A percentile compares a stretch with the other conserved stretches of the same genome.
These are phyloP conservation scores for Lyophyllum atratum DNA, from an alignment of 768 basidiomycete species.

Conservation along the genomic window DNA sequence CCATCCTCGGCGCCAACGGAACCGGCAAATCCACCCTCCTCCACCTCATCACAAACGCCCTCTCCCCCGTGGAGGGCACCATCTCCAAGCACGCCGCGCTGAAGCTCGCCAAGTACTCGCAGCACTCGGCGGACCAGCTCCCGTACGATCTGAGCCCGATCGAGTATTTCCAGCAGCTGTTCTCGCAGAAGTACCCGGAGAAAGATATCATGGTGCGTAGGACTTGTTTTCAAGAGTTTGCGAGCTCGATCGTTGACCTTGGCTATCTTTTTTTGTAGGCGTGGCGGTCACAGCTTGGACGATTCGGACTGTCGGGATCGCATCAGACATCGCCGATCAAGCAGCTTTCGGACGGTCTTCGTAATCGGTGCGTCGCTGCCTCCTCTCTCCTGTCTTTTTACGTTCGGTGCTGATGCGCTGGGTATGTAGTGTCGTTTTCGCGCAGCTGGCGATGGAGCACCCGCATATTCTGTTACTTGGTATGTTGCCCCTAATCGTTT, in stretches of 20 bases:
- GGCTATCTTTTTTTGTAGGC: slow-evolving; percentile 45
- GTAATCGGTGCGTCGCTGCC: slow-evolving; percentile 72
- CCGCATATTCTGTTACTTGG: slow-evolving; percentile 91
- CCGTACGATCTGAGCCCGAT: slow-evolving; percentile 91
- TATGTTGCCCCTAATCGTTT: slow-evolving; percentile 30
- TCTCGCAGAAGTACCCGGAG: slow-evolving; percentile 84
- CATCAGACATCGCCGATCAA: slow-evolving; percentile 95
- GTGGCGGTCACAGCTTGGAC: slow-evolving; percentile 93
- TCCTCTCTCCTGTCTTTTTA: background rate
- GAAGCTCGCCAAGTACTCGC: slow-evolving; percentile 98
- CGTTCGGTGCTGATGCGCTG: slow-evolving; percentile 14
- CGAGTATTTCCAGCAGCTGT: slow-evolving; percentile 89
- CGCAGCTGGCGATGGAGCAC: slow-evolving; percentile 96
- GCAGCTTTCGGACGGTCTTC: slow-evolving; percentile 92
- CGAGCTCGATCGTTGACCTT: background rate
- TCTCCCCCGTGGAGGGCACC: slow-evolving; percentile 84
- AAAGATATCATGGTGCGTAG: slow-evolving; percentile 73
- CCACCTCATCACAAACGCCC: slow-evolving; percentile 81
- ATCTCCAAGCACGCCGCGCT: slow-evolving; percentile 86
- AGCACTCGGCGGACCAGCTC: slow-evolving; percentile 97
- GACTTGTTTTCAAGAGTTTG: background rate
- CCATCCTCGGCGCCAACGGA: slow-evolving; percentile 96
- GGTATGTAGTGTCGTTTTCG: slow-evolving; percentile 80
- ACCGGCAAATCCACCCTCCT: slow-evolving; percentile 93
- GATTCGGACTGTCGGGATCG: slow-evolving; percentile 91